Evolutionary conservation across 148 eudicot genomes (phyloP).

Genomic region (Amaranthus cruentus): DNA sequence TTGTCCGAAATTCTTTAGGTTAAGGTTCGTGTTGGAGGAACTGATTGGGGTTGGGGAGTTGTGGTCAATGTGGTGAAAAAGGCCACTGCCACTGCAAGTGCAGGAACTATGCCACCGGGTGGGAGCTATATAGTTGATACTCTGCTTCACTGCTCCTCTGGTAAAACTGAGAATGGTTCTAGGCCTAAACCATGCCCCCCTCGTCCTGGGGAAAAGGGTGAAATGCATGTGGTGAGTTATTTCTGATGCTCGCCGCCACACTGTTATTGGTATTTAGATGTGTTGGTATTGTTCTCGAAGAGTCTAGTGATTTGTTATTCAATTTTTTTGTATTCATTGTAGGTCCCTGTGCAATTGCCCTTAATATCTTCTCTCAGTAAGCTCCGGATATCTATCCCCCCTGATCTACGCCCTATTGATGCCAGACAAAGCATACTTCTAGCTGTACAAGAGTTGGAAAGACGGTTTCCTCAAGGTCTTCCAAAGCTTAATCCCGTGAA

Average conservation of each 20-base stretch:
- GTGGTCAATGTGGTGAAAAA: conserved; percentile 93
- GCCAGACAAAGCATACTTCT: conserved; percentile 82
- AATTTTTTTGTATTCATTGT: conserved; percentile 6
- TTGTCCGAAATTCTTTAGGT: conserved; percentile 39
- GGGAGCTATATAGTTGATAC: conserved; percentile 83
- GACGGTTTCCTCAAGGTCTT: conserved; percentile 86
- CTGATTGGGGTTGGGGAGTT: conserved; percentile 99
- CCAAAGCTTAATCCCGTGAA: conserved; percentile 95
- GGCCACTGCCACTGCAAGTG: conserved; percentile 48
- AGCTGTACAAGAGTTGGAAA: conserved; percentile 81
- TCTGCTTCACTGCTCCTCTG: conserved; percentile 87
- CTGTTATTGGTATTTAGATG: background rate
- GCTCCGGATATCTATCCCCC: conserved; percentile 68
- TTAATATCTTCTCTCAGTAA: conserved; percentile 77
- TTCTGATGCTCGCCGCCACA: background rate
- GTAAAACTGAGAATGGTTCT: conserved; percentile 82
- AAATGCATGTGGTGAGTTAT: conserved; percentile 96
- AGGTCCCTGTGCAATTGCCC: conserved; percentile 96
- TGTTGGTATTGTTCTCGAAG: background rate
- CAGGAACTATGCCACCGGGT: conserved; percentile 60
- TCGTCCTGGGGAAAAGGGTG: conserved; percentile 96
- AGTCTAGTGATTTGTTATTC: conserved; percentile 10
- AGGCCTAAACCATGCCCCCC: conserved; percentile 91
- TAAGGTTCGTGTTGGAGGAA: conserved; percentile 78
- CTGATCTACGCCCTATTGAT: conserved; percentile 87